Base-by-base conservation (phyloP, 139 green algal genomes). In the Chlorella vulgaris region DNA sequence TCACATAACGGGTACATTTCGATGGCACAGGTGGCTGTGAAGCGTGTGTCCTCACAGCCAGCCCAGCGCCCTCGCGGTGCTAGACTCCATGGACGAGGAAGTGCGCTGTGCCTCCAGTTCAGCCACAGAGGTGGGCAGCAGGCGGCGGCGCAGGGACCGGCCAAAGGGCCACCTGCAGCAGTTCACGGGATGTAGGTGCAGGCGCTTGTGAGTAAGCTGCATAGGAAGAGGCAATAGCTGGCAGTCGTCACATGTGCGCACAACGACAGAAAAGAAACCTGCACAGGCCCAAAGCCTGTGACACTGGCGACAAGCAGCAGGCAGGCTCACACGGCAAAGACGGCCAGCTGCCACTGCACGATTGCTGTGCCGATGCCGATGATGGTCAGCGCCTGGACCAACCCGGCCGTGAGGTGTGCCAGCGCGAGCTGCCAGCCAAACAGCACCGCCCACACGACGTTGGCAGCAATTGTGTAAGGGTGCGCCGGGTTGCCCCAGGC, bases 91-190 rank as follows among this genome's bases (percentile, higher is more conserved):
- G 13, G 47, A 55, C 10, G 10, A 10, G 43, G 18, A 33, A 33
- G 38, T 51, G 21, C 71, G 60, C 71, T 78, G 71, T 51, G 26
- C 10, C 6, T 76, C 3, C 35, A 83, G 47, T n/a, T 78, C 78
- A 29, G 28, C 67, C 15, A 83, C 31, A 10, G 67, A 78, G 36
- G 78, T 83, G n/a, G 78, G 78, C 78, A 83, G 67, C n/a, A 47
- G 19, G 24, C 53, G 51, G 4, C 26, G 22, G 5, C 68, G 51
- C 29, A 83, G n/a, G 26, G 10, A 15, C 2, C 78, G 36, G 1
- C 78, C 78, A 71, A 83, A 83, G 0, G 78, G 78, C 78, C 78
- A 83, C 24, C 78, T 83, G 75, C 74, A n/a, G 38, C 4, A 7
- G 24, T 58, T 35, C 24, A 7, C 7, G 68, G 22, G 3, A 7